Percentiles rank a stretch among this genome's conserved stretches.
phyloP scores from a whole-genome alignment of 306 rosid species.

The Cucurbita ficifolia region DNA sequence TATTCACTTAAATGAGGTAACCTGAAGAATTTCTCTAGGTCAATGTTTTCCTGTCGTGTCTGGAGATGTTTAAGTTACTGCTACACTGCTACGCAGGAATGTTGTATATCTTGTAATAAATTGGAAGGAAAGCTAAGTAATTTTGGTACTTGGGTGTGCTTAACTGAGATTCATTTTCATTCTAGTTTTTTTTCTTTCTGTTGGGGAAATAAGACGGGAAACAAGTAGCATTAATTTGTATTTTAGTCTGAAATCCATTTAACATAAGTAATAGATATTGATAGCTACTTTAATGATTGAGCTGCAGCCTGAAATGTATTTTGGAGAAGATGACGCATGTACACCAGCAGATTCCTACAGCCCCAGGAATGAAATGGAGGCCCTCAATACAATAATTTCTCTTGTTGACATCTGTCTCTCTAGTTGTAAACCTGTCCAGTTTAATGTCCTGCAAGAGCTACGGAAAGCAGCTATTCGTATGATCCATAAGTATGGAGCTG shows the following conservation, averaged over 20 bases:
- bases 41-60: slow-evolving; percentile 4
- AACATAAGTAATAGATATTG: slow-evolving; percentile 12
- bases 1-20: slow-evolving; percentile 70
- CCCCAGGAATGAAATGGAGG: slow-evolving; percentile 65
- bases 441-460: slow-evolving; percentile 28
- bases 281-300: slow-evolving; percentile 8
- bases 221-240: neutral
- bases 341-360: slow-evolving; percentile 39
- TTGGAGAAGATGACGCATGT: slow-evolving; percentile 37
- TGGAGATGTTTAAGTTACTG: neutral
- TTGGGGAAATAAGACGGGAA: neutral
- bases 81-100: slow-evolving; percentile 1
- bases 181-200: neutral
- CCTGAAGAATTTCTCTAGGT: slow-evolving; percentile 13
- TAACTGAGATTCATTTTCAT: neutral
- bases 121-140: neutral
- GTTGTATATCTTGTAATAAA: neutral
- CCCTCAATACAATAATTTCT: slow-evolving; percentile 48
- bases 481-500: slow-evolving; percentile 29
- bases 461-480: slow-evolving; percentile 21
- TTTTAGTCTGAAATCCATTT: neutral
- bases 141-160: neutral
- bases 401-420: slow-evolving; percentile 34
- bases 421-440: slow-evolving; percentile 21
- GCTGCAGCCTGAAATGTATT: slow-evolving; percentile 78